Conservation (phyloP, 2,329 filamentous ascomycete genomes). For the Cladosporium sp. region DNA sequence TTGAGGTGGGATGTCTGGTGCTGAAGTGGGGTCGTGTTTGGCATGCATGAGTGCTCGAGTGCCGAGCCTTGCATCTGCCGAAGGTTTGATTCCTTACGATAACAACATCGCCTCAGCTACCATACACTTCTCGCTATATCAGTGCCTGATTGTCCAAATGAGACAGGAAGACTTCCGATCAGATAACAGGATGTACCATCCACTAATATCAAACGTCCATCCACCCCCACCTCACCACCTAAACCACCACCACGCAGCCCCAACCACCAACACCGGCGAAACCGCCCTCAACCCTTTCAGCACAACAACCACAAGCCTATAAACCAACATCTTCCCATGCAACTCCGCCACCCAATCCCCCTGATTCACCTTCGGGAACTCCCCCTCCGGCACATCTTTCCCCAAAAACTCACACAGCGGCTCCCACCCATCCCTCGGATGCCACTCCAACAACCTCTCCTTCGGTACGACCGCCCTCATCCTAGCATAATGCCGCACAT, state of each 20-base stretch:
- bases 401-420: slow-evolving; percentile 46
- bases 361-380: slow-evolving; percentile 35
- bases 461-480: neutral
- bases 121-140: neutral
- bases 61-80: neutral
- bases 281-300: neutral
- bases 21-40: neutral
- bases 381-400: slow-evolving; percentile 36
- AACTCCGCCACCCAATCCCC: neutral
- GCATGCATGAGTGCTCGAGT: neutral
- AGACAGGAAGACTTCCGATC: neutral
- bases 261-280: neutral
- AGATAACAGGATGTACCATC: neutral
- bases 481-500: neutral
- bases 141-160: neutral
- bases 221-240: neutral
- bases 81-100: neutral
- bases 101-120: neutral
- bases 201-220: neutral
- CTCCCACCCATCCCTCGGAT: slow-evolving; percentile 36
- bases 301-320: neutral
- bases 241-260: slow-evolving; percentile 6
- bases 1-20: neutral
- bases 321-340: slow-evolving; percentile 7
- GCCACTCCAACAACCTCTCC: slow-evolving; percentile 34